Conservation (phyloP, 805 yeast genomes). For the Starmerella stigmatis region DNA sequence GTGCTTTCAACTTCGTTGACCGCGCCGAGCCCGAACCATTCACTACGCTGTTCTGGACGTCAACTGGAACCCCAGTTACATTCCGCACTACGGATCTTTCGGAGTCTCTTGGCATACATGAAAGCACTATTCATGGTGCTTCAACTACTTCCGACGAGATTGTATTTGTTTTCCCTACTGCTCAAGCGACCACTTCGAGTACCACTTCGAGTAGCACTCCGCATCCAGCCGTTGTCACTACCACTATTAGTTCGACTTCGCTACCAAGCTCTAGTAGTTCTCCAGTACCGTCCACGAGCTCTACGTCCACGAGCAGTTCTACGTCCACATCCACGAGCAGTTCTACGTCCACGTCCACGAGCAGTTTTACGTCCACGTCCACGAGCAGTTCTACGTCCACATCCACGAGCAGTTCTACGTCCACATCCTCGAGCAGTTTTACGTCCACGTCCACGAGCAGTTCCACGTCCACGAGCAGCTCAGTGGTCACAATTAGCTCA, state of each 20-base stretch:
- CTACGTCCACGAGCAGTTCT: background rate
- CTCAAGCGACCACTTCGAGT: background rate
- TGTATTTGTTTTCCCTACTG: background rate
- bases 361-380: background rate
- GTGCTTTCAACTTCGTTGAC: background rate
- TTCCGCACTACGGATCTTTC: too few relatives aligned
- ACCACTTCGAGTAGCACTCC: background rate
- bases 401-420: background rate
- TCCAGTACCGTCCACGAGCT: background rate
- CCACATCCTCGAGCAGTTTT: background rate
- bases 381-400: background rate
- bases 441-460: background rate
- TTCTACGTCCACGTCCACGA: background rate
- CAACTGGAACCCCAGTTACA: background rate
- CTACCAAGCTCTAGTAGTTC: background rate
- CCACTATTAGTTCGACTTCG: background rate
- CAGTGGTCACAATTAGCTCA: background rate
- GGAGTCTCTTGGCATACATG: too few relatives aligned
- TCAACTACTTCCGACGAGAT: background rate
- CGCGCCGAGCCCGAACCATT: background rate
- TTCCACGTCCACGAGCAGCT: background rate
- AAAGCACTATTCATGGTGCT: background rate
- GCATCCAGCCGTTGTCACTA: background rate
- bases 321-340: background rate
- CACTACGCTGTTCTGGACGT: background rate